Evolutionary conservation across 495 filamentous ascomycete species (phyloP).

Genomic region (Annulohypoxylon maeteangense): DNA sequence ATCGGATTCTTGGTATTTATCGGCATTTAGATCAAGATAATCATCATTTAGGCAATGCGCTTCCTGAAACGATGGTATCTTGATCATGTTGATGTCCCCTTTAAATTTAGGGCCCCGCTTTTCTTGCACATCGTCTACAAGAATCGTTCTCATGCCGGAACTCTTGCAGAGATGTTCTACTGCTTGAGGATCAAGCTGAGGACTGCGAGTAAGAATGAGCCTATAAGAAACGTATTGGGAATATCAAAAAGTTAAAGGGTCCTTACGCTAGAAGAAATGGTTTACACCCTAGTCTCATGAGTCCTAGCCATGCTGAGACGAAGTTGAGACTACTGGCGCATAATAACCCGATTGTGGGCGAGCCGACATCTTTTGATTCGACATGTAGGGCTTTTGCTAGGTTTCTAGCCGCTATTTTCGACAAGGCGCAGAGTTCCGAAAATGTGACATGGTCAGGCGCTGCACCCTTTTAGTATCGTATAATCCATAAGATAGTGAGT

Average conservation of each 20-base stretch:
- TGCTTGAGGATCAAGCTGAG: slow-evolving; percentile 57
- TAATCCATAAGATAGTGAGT: neutral
- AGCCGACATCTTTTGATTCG: neutral
- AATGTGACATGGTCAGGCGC: slow-evolving; percentile 32
- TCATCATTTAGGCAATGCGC: neutral
- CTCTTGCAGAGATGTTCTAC: slow-evolving; percentile 59
- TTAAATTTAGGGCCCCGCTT: slow-evolving; percentile 1
- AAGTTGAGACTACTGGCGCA: slow-evolving; percentile 61
- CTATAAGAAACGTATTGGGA: neutral
- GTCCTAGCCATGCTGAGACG: slow-evolving; percentile 62
- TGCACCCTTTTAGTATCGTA: neutral
- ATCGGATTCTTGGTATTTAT: neutral
- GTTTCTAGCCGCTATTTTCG: slow-evolving; percentile 20
- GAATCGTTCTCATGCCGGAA: slow-evolving; percentile 32
- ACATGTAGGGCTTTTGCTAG: neutral
- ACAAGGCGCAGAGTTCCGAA: slow-evolving; percentile 22
- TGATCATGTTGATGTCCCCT: slow-evolving; percentile 3
- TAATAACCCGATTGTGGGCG: slow-evolving; percentile 57
- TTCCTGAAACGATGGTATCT: slow-evolving; percentile 19
- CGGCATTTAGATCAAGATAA: neutral
- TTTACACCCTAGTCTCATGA: slow-evolving; percentile 59
- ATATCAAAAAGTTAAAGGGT: neutral
- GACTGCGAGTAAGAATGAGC: slow-evolving; percentile 43
- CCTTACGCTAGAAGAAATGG: slow-evolving; percentile 64
- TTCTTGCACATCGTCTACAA: slow-evolving; percentile 21